phyloP scores from a whole-genome alignment of 495 filamentous ascomycete genomes.

The Neurospora sp. region DNA sequence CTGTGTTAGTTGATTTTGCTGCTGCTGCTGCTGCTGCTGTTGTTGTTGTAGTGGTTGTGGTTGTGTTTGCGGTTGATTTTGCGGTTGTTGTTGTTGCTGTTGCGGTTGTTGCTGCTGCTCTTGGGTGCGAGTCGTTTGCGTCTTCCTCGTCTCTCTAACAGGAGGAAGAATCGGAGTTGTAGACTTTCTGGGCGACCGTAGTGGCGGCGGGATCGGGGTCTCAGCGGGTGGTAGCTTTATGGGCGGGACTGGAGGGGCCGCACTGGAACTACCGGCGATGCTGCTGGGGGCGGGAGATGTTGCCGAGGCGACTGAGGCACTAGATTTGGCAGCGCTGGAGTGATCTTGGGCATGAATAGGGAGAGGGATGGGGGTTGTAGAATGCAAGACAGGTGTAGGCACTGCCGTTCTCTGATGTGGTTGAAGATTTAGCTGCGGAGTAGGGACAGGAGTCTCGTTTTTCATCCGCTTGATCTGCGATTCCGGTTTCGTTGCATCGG shows the following conservation, averaged over 20 bases:
- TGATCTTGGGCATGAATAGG: conserved; percentile 21
- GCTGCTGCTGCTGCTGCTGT: conserved; percentile 3
- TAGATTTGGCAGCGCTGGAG: conserved; percentile 19
- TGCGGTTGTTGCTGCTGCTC: conserved; percentile 13
- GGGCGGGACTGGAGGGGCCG: conserved; percentile 3
- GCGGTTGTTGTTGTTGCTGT: background rate
- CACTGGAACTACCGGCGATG: conserved; percentile 8
- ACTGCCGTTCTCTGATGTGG: conserved; percentile 10
- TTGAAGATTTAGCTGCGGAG: conserved; percentile 30
- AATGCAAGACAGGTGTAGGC: conserved; percentile 14
- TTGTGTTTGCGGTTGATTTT: conserved; percentile 11
- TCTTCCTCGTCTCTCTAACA: conserved; percentile 28
- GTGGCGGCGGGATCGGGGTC: conserved; percentile 19
- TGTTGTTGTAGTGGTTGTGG: conserved; percentile 19
- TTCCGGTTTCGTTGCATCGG: conserved; percentile 32
- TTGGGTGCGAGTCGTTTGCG: conserved; percentile 16
- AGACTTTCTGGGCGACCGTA: conserved; percentile 37
- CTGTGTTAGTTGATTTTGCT: conserved; percentile 3
- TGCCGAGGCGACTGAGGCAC: conserved; percentile 13
- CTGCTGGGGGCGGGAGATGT: conserved; percentile 21
- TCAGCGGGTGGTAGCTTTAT: conserved; percentile 21
- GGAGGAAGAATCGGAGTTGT: conserved; percentile 45
- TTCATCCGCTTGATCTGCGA: conserved; percentile 45
- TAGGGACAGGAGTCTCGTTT: conserved; percentile 43
- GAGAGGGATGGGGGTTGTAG: conserved; percentile 28